A percentile compares a stretch with the other conserved stretches of the same genome.
phyloP scores from a whole-genome alignment of 495 filamentous ascomycete species.

The Daldinia vernicosa region DNA sequence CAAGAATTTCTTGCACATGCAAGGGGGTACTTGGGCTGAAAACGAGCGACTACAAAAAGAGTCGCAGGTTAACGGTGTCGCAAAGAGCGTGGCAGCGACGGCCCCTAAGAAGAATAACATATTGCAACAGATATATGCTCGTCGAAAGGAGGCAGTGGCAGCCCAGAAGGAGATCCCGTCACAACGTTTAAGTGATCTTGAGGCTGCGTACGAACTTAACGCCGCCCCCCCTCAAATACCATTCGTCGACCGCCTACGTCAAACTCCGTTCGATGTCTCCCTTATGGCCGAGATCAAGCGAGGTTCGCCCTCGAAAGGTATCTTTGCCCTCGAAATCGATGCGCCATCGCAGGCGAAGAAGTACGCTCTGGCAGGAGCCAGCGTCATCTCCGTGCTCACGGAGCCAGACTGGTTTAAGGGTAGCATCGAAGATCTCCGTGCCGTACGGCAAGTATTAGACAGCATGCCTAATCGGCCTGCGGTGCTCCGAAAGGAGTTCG shows the following conservation, averaged over 20 bases:
- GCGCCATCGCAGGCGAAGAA: conserved; percentile 89
- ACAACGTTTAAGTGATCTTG: conserved; percentile 82
- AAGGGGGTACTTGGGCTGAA: conserved; percentile 88
- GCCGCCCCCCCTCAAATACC: conserved; percentile 86
- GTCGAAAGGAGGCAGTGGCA: conserved; percentile 77
- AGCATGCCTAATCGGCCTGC: conserved; percentile 92
- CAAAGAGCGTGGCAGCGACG: conserved; percentile 26
- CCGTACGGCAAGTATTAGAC: conserved; percentile 85
- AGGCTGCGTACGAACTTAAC: conserved; percentile 84
- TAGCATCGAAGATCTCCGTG: conserved; percentile 89
- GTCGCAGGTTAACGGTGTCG: conserved; percentile 34
- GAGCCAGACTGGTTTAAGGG: conserved; percentile 99
- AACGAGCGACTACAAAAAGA: conserved; percentile 66
- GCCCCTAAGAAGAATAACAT: conserved; percentile 79
- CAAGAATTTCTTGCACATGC: conserved; percentile 87
- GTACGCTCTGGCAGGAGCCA: conserved; percentile 93
- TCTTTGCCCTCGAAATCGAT: conserved; percentile 86
- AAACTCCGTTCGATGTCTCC: conserved; percentile 81
- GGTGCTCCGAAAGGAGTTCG: conserved; percentile 93
- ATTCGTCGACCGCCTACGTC: conserved; percentile 79
- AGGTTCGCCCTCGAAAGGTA: conserved; percentile 94
- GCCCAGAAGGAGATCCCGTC: conserved; percentile 89
- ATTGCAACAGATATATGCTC: conserved; percentile 88
- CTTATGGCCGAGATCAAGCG: conserved; percentile 98
- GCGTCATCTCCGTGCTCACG: conserved; percentile 95